A percentile compares a stretch with the other conserved stretches of the same genome.
Evolutionary conservation across 441 rosid genomes (phyloP).

Genomic region (Erodium texanum): DNA sequence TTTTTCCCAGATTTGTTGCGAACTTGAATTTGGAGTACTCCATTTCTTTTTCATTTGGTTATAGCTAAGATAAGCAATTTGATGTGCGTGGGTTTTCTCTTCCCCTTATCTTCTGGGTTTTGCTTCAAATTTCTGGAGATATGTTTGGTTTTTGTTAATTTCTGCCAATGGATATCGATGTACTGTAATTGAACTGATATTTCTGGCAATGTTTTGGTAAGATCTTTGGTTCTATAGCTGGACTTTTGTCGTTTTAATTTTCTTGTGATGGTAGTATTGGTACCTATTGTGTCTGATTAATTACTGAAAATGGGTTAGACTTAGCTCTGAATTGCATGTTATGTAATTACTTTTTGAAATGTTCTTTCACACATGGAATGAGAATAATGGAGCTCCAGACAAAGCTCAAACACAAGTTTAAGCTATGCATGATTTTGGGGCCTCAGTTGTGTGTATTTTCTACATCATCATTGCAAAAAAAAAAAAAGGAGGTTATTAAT

Average conservation of each 20-base stretch:
- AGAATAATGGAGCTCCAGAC: neutral
- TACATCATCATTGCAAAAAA: neutral
- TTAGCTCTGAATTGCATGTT: conserved; percentile 15
- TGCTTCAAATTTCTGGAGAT: conserved; percentile 13
- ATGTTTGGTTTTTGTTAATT: neutral
- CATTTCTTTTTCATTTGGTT: neutral
- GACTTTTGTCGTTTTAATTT: too few species aligned
- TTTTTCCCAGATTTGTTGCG: conserved; percentile 13
- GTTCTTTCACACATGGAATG: neutral
- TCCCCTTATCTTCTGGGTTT: conserved; percentile 2
- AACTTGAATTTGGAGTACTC: neutral
- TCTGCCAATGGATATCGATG: conserved; percentile 14
- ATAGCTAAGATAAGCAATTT: neutral
- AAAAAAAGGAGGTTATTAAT: neutral
- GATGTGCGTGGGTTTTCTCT: neutral
- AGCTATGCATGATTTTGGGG: neutral
- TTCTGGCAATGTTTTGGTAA: conserved; percentile 1
- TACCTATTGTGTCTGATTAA: conserved; percentile 9
- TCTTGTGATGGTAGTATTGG: too few species aligned
- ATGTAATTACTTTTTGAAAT: neutral
- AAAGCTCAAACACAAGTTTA: neutral
- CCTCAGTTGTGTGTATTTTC: neutral
- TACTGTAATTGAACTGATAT: neutral
- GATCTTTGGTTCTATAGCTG: neutral
- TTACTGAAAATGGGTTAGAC: conserved; percentile 8